Conservation (phyloP, 2,329 filamentous ascomycete genomes). For the Penicillium sp. region DNA sequence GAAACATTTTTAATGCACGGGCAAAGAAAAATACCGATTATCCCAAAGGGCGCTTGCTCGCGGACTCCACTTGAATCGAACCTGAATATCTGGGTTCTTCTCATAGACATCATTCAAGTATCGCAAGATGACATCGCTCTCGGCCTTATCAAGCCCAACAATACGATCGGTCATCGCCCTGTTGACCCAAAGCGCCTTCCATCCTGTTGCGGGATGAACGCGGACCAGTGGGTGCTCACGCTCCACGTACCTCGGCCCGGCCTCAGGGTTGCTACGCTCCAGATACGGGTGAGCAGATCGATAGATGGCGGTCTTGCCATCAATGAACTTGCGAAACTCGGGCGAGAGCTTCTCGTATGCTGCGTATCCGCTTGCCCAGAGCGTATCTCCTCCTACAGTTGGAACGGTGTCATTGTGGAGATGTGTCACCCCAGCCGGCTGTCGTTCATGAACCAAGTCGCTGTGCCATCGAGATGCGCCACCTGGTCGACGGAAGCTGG, state of each 20-base stretch:
- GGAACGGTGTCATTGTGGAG: constrained; percentile 70
- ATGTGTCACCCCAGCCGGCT: constrained; percentile 70
- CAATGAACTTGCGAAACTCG: constrained; percentile 68
- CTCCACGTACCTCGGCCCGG: constrained; percentile 67
- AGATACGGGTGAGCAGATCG: constrained; percentile 67
- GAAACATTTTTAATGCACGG: neutral
- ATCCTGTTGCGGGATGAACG: constrained; percentile 71
- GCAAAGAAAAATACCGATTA: constrained; percentile 53
- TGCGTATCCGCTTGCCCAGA: constrained; percentile 70
- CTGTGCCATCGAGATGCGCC: constrained; percentile 70
- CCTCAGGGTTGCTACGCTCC: constrained; percentile 61
- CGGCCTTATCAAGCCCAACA: constrained; percentile 66
- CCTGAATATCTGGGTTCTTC: constrained; percentile 69
- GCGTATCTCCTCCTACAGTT: constrained; percentile 66
- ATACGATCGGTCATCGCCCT: constrained; percentile 68
- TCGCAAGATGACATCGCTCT: constrained; percentile 67
- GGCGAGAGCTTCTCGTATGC: constrained; percentile 74
- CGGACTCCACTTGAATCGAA: constrained; percentile 70
- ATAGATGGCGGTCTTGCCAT: constrained; percentile 66
- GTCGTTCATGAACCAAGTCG: constrained; percentile 69
- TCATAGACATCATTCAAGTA: constrained; percentile 71
- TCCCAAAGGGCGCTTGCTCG: constrained; percentile 70
- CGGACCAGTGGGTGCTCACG: constrained; percentile 68
- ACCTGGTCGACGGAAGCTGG: constrained; percentile 66
- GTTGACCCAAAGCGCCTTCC: constrained; percentile 74